A percentile compares a stretch with the other conserved stretches of the same genome.
Evolutionary conservation across 202 grass and related monocot species (phyloP).

Genomic region (Panicum virgatum): DNA sequence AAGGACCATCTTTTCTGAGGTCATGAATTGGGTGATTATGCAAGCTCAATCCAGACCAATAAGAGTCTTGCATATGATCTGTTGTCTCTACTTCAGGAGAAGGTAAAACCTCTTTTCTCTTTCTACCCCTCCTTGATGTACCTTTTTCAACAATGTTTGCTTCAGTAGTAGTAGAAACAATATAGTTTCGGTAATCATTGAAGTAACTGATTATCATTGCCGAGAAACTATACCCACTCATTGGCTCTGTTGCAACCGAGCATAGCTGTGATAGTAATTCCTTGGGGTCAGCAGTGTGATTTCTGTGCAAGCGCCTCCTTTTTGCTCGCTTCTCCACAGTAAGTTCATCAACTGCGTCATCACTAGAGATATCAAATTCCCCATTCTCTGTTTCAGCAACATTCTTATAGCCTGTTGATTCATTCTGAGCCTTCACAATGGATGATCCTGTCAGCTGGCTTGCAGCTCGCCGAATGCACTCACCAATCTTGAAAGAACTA

Average conservation of each 20-base stretch:
- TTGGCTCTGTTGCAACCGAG: conserved; percentile 60
- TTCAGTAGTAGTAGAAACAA: conserved; percentile 67
- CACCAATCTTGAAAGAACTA: conserved; percentile 93
- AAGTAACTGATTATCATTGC: conserved; percentile 65
- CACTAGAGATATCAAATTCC: conserved; percentile 86
- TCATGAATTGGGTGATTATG: conserved; percentile 47
- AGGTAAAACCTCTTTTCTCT: conserved; percentile 62
- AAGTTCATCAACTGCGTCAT: conserved; percentile 56
- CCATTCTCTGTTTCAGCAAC: conserved; percentile 63
- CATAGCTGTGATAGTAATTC: conserved; percentile 71
- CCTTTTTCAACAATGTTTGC: conserved; percentile 57
- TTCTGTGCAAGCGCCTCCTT: conserved; percentile 60
- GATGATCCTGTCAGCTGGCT: conserved; percentile 78
- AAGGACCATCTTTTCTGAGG: conserved; percentile 50
- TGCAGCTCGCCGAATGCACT: conserved; percentile 88
- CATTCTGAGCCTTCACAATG: conserved; percentile 56
- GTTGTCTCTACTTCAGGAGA: conserved; percentile 49
- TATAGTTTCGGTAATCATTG: conserved; percentile 80
- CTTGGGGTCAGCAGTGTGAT: conserved; percentile 61
- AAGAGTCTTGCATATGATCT: conserved; percentile 88
- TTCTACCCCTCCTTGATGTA: conserved; percentile 63
- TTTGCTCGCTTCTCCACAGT: conserved; percentile 60
- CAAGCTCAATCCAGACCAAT: conserved; percentile 80
- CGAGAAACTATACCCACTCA: conserved; percentile 47
- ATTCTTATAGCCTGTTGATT: conserved; percentile 41